Percentiles rank a stretch among this genome's conserved stretches.
phyloP scores from a whole-genome alignment of 2,329 filamentous ascomycete genomes.

The Trichophyton schoenleinii region DNA sequence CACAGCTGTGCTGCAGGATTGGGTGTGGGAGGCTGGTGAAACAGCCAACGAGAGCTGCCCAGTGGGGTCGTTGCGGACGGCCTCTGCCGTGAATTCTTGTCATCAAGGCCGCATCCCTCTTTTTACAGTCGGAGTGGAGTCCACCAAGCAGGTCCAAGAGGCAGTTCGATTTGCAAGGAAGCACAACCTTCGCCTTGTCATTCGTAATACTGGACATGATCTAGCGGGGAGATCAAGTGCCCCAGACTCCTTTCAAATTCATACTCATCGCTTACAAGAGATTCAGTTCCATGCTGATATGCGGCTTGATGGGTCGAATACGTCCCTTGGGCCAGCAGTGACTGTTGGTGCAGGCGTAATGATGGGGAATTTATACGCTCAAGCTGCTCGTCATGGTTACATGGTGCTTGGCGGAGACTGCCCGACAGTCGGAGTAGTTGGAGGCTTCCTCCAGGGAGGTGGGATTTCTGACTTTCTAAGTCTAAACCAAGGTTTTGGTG shows the following conservation, averaged over 20 bases:
- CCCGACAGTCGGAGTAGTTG: constrained; percentile 40
- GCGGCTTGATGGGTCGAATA: constrained; percentile 22
- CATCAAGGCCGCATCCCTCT: constrained; percentile 7
- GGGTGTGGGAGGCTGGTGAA: background rate
- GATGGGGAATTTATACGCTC: constrained; percentile 41
- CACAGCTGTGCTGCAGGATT: background rate
- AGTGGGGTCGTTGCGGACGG: background rate
- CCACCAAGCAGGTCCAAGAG: constrained; percentile 9
- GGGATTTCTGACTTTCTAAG: constrained; percentile 41
- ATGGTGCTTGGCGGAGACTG: constrained; percentile 44
- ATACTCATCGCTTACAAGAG: constrained; percentile 23
- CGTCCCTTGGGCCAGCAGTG: constrained; percentile 38
- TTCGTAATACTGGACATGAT: constrained; percentile 48
- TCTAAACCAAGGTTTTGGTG: constrained; percentile 45
- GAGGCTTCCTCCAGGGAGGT: constrained; percentile 37
- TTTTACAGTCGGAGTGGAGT: constrained; percentile 7
- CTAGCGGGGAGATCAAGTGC: constrained; percentile 45
- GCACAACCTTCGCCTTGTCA: constrained; percentile 29
- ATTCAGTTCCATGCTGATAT: constrained; percentile 4
- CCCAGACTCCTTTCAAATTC: constrained; percentile 34
- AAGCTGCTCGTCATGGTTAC: constrained; percentile 36
- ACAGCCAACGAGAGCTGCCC: constrained; percentile 4
- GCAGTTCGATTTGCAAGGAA: constrained; percentile 20
- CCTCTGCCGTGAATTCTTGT: constrained; percentile 1
- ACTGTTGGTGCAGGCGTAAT: constrained; percentile 45